Conservation (phyloP, 2,329 filamentous ascomycete species). For the Beauveria bassiana region DNA sequence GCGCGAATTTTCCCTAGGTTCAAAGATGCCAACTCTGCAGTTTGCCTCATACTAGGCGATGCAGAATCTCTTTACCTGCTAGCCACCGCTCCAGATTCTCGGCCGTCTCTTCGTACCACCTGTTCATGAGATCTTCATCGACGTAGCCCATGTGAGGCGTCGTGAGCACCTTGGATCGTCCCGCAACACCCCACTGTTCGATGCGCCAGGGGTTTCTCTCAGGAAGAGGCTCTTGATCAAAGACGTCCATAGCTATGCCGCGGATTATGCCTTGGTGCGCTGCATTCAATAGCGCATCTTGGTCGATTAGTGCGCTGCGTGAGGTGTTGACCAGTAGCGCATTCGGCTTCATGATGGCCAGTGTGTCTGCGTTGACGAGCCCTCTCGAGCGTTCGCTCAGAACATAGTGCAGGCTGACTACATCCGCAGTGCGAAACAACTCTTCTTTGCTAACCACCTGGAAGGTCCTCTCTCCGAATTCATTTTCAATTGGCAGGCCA, state of each 20-base stretch:
- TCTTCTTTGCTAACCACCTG: constrained; percentile 52
- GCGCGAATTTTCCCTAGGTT: background rate
- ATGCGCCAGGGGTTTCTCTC: constrained; percentile 58
- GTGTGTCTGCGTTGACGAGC: constrained; percentile 47
- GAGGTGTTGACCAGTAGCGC: constrained; percentile 66
- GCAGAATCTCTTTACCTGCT: constrained; percentile 14
- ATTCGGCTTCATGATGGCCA: constrained; percentile 52
- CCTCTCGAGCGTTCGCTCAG: constrained; percentile 55
- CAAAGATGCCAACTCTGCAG: background rate
- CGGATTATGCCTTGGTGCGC: constrained; percentile 52
- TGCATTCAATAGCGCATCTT: constrained; percentile 52
- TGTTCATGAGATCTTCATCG: constrained; percentile 53
- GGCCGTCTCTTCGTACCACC: constrained; percentile 61
- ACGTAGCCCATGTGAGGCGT: constrained; percentile 72
- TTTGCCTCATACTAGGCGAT: constrained; percentile 6
- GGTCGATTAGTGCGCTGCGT: constrained; percentile 60
- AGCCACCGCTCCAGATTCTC: constrained; percentile 52
- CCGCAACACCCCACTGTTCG: constrained; percentile 53
- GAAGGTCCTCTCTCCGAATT: constrained; percentile 46
- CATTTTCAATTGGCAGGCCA: constrained; percentile 48
- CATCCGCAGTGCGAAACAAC: constrained; percentile 53
- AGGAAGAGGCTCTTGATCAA: constrained; percentile 62
- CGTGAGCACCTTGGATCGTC: constrained; percentile 52
- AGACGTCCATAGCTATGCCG: constrained; percentile 67
- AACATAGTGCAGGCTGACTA: constrained; percentile 62